Base-by-base conservation (phyloP, 805 yeast species). In the Sugiyamaella qingdaonensis region DNA sequence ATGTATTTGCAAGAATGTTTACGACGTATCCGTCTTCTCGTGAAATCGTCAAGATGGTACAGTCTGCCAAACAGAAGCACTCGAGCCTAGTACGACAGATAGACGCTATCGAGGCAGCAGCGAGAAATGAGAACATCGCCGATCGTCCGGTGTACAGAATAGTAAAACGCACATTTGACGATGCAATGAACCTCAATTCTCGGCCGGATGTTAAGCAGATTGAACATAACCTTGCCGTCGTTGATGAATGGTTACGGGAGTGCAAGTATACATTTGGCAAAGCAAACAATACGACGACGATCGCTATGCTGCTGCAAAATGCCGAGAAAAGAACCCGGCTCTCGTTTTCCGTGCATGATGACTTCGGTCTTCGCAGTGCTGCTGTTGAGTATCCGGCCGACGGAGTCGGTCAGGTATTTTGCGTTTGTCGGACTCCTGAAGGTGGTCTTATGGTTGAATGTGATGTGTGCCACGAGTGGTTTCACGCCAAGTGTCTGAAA, bases 401-500 rank as follows among this genome's bases (percentile, higher is more conserved):
- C 68, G 90, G 84, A 57, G 68, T 54, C 9, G 56, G 73, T 46
- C 73, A 75, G 55, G 59, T 72, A 4, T 80, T 75, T 62, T 76
- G 78, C 10, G 61, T 70, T 46, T 74, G 75, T 49, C 73, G 78
- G 16, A 56, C 64, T 27, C 65, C 87, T 50, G 96, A 89, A 68
- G 94, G 86, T 62, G 96, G 96, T 0, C 82, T 85, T 64, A 88
- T 95, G 31, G 83, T 91, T 47, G 95, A 89, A 67, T 90, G 97
- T 73, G 96, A 89, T 61, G 75, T 77, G 54, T 90, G 97, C 68
- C 81, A 87, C 10, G 95, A 84, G 9, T 90, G 96, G 97, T 96
- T 18, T 65, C 97, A 90, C 65, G 95, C 94, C 1, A 86, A 76
- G 67, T 90, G 97, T 73, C 90, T 90, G 39, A 59, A 60, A 49